Base-by-base conservation (phyloP, 495 filamentous ascomycete genomes). In the Daldinia decipiens region DNA sequence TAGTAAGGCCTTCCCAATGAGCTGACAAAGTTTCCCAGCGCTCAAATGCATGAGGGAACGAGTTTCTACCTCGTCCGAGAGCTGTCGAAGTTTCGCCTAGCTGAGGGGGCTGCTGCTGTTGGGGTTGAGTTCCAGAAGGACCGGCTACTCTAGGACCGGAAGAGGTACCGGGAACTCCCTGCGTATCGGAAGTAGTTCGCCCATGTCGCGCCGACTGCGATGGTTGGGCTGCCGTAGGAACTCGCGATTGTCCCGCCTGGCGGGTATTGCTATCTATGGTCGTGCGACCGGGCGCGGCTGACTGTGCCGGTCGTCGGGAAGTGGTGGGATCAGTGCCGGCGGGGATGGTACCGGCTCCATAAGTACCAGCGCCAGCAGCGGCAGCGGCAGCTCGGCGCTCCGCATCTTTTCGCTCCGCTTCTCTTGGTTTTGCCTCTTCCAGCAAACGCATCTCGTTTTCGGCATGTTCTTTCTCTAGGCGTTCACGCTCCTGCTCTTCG, bases 1-100 rank as follows among this genome's bases (percentile, higher is more conserved):
- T 92, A 1, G 95, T 99, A 63, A 98, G 86, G 15, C 95, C 95
- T 78, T 99, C 95, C 95, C 96, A 99, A 71, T 98, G 95, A 13
- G 96, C 95, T 0, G 96, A 98, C 6, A 99, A 83, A 0, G 91
- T 93, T 71, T 99, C 95, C 95, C 96, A 99, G 45, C 95, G 87
- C 78, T 99, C 94, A 70, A 99, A 99, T 1, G 95, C 95, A 80
- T 99, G 96, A 15, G 96, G 95, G 77, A 98, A 97, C 3, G 90
- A 85, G 52, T 81, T 84, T 64, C 82, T 80, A 43, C 79, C 70
- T 36, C 81, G 78, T 61, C 76, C 71, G 8, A 76, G 55, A 12
- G 74, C 60, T 11, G 74, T 59, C 5, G 82, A 77, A 7, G 73
- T 24, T 11, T 82, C 82, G 32, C 70, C 77, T 11, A 76, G 13